Base-by-base conservation (phyloP, 345 rosid species). In the Gossypium bickii region DNA sequence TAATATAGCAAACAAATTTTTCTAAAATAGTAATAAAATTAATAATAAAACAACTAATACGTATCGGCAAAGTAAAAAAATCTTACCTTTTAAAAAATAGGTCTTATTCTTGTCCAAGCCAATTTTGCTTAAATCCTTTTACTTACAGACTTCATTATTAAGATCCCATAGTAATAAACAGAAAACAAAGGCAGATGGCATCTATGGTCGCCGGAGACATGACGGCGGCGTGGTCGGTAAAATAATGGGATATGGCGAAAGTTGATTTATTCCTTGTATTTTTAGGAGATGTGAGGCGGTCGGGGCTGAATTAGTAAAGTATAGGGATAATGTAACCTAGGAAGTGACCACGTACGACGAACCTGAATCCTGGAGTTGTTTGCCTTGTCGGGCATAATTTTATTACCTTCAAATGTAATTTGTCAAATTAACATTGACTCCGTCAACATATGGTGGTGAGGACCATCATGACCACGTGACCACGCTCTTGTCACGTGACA, bases 291-390 rank as follows among this genome's bases (percentile, higher is more conserved):
- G 15, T 10, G 62, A 34, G 56, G 25, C 58, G 8, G 78, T 55
- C 59, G 18, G 9, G 24, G 17, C 80, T 49, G 3, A 3, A 12
- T 0, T 3, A 51, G 4, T 13, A 11, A 11, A 47, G 34, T 29
- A 29, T 3, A 41, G 1, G 5, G 13, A 73, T 17, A 20, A 20
- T 44, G 8, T 25, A 47, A 70, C 1, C 17, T 15, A 12, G 38
- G 53, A 78, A 49, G 60, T 62, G 84, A 67, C 81, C 61, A 74
- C 13, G 73, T 79, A 62, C 82, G 0, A 63, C 64, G 82, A 79
- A 83, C 74, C 65, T 49, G 34, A 17, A 55, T 55, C 58, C 58
- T 55, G 24, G 66, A 29, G 10, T 9, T 43, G 34, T 72, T 4
- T 16, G 51, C 7, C 22, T 56, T 56, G 60, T 56, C 25, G 25